A percentile compares a stretch with the other conserved stretches of the same genome.
phyloP scores from a whole-genome alignment of 1,284 basidiomycete genomes.

The Coniophora puteana region DNA sequence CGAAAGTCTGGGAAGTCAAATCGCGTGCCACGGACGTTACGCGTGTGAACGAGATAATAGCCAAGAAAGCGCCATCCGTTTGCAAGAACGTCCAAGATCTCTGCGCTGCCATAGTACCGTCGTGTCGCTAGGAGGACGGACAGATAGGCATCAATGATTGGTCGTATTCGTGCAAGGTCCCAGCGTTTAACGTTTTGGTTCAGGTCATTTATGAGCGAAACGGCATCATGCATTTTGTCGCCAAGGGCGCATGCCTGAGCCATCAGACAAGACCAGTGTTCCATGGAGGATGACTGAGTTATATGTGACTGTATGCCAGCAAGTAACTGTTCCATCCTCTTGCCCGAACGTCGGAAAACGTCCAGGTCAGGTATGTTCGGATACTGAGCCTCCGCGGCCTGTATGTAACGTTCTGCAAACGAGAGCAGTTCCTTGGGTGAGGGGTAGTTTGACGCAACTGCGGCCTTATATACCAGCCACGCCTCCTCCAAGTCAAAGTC shows the following conservation, averaged over 20 bases:
- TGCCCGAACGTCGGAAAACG: conserved; percentile 33
- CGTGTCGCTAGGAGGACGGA: conserved; percentile 37
- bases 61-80: conserved; percentile 39
- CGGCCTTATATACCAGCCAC: conserved; percentile 31
- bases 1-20: too few species aligned
- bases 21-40: too few species aligned
- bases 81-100: conserved; percentile 42
- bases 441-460: conserved; percentile 14
- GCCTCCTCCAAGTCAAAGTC: conserved; percentile 33
- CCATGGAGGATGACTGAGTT: too few species aligned
- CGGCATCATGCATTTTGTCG: conserved; percentile 34
- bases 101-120: conserved; percentile 31
- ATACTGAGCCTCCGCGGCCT: conserved; percentile 23
- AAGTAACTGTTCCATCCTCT: too few species aligned
- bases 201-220: too few species aligned
- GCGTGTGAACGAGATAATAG: too few species aligned
- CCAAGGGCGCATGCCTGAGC: conserved; percentile 31
- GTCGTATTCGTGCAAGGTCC: conserved; percentile 15
- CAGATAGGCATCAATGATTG: conserved; percentile 33
- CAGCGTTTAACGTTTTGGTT: too few species aligned
- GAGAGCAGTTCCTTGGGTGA: conserved; percentile 21
- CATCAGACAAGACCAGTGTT: conserved; percentile 32
- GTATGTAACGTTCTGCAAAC: conserved; percentile 31
- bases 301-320: too few species aligned
- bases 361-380: conserved; percentile 18